Evolutionary conservation across 108 stramenopile species (phyloP).

Genomic region (Cyclotella cryptica): DNA sequence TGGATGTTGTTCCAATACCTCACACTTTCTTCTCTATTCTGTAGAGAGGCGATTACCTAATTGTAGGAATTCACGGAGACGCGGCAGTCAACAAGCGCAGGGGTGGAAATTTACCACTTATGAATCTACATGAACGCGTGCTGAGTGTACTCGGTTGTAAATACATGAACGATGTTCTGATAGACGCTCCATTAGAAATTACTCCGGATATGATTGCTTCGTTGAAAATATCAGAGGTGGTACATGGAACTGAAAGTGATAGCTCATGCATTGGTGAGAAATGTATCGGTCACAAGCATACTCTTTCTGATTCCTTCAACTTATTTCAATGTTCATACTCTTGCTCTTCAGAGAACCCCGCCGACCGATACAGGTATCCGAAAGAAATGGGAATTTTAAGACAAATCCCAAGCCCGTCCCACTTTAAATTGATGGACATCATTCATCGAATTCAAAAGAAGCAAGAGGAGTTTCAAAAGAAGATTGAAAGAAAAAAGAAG

Average conservation of each 20-base stretch:
- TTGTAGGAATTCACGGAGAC: slow-evolving; percentile 99
- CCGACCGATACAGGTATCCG: slow-evolving; percentile 66
- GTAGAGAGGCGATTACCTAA: slow-evolving; percentile 92
- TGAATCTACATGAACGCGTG: slow-evolving; percentile 97
- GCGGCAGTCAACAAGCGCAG: slow-evolving; percentile 86
- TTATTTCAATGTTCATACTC: neutral
- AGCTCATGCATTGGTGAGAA: slow-evolving; percentile 28
- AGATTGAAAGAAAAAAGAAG: slow-evolving; percentile 83
- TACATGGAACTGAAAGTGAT: slow-evolving; percentile 66
- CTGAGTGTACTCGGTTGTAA: slow-evolving; percentile 93
- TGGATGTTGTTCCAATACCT: neutral
- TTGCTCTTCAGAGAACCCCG: neutral
- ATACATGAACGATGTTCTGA: slow-evolving; percentile 96
- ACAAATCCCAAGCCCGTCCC: slow-evolving; percentile 57
- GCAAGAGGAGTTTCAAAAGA: slow-evolving; percentile 72
- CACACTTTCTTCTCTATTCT: neutral
- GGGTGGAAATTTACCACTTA: slow-evolving; percentile 86
- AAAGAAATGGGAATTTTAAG: slow-evolving; percentile 68
- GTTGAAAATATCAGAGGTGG: slow-evolving; percentile 74
- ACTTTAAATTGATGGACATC: slow-evolving; percentile 74
- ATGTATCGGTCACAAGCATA: neutral
- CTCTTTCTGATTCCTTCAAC: neutral
- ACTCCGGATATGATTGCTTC: slow-evolving; percentile 94
- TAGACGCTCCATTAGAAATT: slow-evolving; percentile 93
- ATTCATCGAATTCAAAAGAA: slow-evolving; percentile 75